phyloP scores from a whole-genome alignment of 1,284 basidiomycete genomes.

The Phylloporus sp. region DNA sequence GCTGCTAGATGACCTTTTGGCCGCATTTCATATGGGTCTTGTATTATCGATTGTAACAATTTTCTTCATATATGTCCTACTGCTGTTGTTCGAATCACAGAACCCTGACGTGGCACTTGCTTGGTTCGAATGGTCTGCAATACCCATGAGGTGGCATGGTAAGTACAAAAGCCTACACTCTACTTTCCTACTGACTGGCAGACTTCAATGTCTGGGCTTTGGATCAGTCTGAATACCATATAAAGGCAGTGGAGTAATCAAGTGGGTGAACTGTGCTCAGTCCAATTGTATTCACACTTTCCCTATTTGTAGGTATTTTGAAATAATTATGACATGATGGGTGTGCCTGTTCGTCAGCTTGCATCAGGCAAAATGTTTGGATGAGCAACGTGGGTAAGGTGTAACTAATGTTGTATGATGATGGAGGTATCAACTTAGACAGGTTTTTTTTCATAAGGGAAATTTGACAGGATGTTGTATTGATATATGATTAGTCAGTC shows the following conservation, averaged over 20 bases:
- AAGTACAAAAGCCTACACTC: not conserved
- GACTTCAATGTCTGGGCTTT: too few relatives aligned
- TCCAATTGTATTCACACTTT: too few relatives aligned
- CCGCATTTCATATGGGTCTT: slow-evolving; percentile 61
- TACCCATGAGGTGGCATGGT: slow-evolving; percentile 32
- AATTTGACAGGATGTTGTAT: not conserved
- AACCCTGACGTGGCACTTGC: slow-evolving; percentile 7
- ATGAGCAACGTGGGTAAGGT: not conserved
- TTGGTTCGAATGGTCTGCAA: slow-evolving; percentile 33
- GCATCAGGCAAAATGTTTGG: slow-evolving; percentile 45
- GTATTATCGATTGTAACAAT: slow-evolving; percentile 53
- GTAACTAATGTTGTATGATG: not conserved
- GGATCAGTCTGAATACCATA: slow-evolving; percentile 50
- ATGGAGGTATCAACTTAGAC: not conserved
- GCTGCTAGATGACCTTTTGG: slow-evolving; percentile 55
- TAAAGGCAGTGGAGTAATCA: slow-evolving; percentile 60
- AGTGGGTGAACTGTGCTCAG: slow-evolving; percentile 23
- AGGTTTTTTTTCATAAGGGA: not conserved
- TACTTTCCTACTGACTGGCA: not conserved
- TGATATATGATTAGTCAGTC: too few relatives aligned
- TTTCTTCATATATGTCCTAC: slow-evolving; percentile 48
- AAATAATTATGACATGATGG: slow-evolving; percentile 43
- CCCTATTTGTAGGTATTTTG: slow-evolving; percentile 31
- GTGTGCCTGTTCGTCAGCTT: slow-evolving; percentile 43
- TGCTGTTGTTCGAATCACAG: not conserved